Evolutionary conservation across 106 monocot genomes (phyloP).

Genomic region (Dioscorea dumetorum): DNA sequence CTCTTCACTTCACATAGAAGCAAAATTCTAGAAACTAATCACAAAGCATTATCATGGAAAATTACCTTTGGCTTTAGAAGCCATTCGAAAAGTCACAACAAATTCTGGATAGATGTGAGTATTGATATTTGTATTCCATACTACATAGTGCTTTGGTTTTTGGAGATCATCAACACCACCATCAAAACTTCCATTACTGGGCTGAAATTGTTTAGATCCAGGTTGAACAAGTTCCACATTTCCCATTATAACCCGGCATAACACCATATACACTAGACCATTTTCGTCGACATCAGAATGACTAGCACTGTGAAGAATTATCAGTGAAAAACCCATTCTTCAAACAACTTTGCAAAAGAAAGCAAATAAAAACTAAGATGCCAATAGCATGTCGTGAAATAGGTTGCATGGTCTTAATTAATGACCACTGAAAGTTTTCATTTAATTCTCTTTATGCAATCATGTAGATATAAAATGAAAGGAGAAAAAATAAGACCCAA

Average conservation of each 20-base stretch:
- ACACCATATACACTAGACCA: slow-evolving; percentile 45
- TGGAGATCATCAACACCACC: slow-evolving; percentile 59
- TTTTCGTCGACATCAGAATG: slow-evolving; percentile 57
- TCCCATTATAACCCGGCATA: slow-evolving; percentile 76
- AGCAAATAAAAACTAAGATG: too few relatives aligned
- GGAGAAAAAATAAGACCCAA: not conserved
- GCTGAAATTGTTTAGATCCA: slow-evolving; percentile 52
- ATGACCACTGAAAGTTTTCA: not conserved
- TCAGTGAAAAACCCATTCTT: slow-evolving; percentile 4
- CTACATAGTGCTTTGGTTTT: slow-evolving; percentile 53
- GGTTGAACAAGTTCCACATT: slow-evolving; percentile 48
- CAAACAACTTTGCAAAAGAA: not conserved
- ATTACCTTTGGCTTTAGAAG: slow-evolving; percentile 56
- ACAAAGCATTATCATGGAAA: not conserved
- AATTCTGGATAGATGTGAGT: slow-evolving; percentile 57
- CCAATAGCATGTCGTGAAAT: too few relatives aligned
- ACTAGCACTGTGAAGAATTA: slow-evolving; percentile 30
- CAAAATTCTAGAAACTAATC: not conserved
- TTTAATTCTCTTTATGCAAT: not conserved
- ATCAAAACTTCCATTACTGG: slow-evolving; percentile 56
- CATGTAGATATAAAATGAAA: not conserved
- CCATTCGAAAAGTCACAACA: slow-evolving; percentile 39
- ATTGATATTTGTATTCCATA: slow-evolving; percentile 49
- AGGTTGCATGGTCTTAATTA: not conserved
- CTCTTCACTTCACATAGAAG: too few relatives aligned